Percentiles rank a stretch among this genome's conserved stretches.
Conservation (phyloP, 1,284 basidiomycete species). For the Malassezia equina region DNA sequence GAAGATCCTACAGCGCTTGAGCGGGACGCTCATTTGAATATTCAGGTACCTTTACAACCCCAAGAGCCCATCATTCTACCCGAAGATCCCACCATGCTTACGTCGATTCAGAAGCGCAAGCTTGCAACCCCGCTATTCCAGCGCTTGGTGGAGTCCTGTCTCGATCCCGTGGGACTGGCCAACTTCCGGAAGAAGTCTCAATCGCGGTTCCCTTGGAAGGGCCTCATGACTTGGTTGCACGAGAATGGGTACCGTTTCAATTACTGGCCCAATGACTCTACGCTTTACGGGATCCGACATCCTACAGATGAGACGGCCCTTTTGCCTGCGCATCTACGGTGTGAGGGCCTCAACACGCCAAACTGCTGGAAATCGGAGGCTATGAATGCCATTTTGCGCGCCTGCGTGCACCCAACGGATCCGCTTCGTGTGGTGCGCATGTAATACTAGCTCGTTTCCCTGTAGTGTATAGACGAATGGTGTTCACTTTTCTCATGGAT, state of each 20-base stretch:
- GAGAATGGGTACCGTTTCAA: slow-evolving; percentile 19
- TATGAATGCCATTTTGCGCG: slow-evolving; percentile 18
- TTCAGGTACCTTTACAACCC: slow-evolving; percentile 15
- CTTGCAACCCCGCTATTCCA: slow-evolving; percentile 17
- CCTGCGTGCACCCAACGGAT: slow-evolving; percentile 16
- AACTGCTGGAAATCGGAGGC: slow-evolving; percentile 21
- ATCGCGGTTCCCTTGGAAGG: slow-evolving; percentile 18
- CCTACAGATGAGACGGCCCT: slow-evolving; percentile 14
- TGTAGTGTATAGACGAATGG: not conserved
- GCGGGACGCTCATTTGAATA: slow-evolving; percentile 14
- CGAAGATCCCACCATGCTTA: slow-evolving; percentile 18
- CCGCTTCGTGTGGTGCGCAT: slow-evolving; percentile 16
- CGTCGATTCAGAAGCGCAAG: slow-evolving; percentile 18
- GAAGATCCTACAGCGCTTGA: slow-evolving; percentile 12
- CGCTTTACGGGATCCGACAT: slow-evolving; percentile 15
- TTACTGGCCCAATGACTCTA: slow-evolving; percentile 19
- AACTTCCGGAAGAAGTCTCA: slow-evolving; percentile 19
- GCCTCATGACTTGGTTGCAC: slow-evolving; percentile 17
- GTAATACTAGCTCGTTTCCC: not conserved
- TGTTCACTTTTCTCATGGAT: not conserved
- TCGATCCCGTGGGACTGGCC: slow-evolving; percentile 13
- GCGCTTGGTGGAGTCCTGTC: slow-evolving; percentile 16
- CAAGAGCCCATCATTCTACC: slow-evolving; percentile 18
- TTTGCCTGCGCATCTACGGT: slow-evolving; percentile 14
- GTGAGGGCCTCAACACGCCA: slow-evolving; percentile 17